These are phyloP conservation scores for Brachypodium distachyon DNA, from an alignment of 202 grass and related monocot genomes.

Conservation along the genomic window DNA sequence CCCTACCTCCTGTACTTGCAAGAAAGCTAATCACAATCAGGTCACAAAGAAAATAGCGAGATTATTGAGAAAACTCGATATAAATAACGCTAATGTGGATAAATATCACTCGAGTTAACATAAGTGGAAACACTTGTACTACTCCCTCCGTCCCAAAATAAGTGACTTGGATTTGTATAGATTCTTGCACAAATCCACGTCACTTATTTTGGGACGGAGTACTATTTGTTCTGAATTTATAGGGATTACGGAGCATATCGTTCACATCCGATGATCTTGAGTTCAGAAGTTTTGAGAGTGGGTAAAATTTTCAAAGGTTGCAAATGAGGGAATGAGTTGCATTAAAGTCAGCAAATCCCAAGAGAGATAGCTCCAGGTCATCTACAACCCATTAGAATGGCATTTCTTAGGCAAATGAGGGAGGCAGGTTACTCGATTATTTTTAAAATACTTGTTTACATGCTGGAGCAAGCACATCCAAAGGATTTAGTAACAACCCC, in stretches of 20 bases:
- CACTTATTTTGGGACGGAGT: no score
- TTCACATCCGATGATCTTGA: neutral
- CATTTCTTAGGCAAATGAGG: neutral
- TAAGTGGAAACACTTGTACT: neutral
- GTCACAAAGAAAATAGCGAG: neutral
- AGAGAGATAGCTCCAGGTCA: neutral
- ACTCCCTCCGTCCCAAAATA: no score
- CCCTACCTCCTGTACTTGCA: constrained; percentile 69
- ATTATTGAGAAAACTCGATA: neutral
- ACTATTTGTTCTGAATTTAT: neutral
- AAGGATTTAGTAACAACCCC: neutral
- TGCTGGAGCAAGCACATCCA: neutral
- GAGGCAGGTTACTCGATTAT: neutral
- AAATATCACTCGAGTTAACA: neutral
- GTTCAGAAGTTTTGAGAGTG: neutral
- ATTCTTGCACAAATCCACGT: no score
- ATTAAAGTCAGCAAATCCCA: constrained; percentile 1
- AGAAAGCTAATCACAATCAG: constrained; percentile 4
- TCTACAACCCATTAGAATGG: neutral
- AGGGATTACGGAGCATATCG: neutral
- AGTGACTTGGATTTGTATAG: no score
- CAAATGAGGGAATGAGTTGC: neutral
- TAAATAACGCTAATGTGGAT: neutral
- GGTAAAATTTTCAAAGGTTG: neutral
- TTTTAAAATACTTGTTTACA: neutral